phyloP scores from a whole-genome alignment of 2,329 filamentous ascomycete species.

The Boeremia lycopersici region DNA sequence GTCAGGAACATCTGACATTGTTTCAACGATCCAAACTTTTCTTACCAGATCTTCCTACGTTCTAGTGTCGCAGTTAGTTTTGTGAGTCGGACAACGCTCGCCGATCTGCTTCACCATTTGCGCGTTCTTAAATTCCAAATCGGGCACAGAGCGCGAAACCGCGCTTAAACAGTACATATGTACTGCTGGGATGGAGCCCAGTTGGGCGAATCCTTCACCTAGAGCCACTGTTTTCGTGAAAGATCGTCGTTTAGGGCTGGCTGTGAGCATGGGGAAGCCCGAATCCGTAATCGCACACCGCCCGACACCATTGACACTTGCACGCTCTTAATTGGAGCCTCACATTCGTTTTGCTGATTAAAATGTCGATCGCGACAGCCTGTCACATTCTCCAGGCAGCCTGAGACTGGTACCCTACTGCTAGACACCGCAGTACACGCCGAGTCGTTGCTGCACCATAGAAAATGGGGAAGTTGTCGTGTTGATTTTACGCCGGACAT shows the following conservation, averaged over 20 bases:
- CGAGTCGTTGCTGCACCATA: slow-evolving; percentile 3
- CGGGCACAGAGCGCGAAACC: slow-evolving; percentile 11
- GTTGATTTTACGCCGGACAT: background rate
- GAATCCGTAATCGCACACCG: slow-evolving; percentile 19
- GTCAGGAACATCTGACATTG: slow-evolving; percentile 1
- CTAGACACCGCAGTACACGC: background rate
- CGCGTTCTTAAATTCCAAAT: background rate
- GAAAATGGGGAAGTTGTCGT: background rate
- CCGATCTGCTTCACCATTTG: background rate
- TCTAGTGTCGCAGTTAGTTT: slow-evolving; percentile 5
- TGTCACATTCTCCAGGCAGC: slow-evolving; percentile 20
- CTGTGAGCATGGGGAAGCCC: slow-evolving; percentile 24
- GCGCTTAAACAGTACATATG: slow-evolving; percentile 7
- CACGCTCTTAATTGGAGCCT: slow-evolving; percentile 21
- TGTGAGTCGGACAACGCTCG: slow-evolving; percentile 2
- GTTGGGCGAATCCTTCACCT: slow-evolving; percentile 18
- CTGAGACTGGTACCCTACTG: background rate
- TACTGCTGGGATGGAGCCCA: slow-evolving; percentile 11
- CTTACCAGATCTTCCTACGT: slow-evolving; percentile 12
- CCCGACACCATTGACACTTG: slow-evolving; percentile 20
- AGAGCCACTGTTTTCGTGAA: slow-evolving; percentile 17
- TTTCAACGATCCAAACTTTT: slow-evolving; percentile 19
- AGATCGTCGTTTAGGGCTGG: slow-evolving; percentile 28
- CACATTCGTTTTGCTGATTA: slow-evolving; percentile 4
- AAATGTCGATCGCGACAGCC: slow-evolving; percentile 18